Conservation (phyloP, 2,329 filamentous ascomycete genomes). For the Clarireedia homoeocarpa region DNA sequence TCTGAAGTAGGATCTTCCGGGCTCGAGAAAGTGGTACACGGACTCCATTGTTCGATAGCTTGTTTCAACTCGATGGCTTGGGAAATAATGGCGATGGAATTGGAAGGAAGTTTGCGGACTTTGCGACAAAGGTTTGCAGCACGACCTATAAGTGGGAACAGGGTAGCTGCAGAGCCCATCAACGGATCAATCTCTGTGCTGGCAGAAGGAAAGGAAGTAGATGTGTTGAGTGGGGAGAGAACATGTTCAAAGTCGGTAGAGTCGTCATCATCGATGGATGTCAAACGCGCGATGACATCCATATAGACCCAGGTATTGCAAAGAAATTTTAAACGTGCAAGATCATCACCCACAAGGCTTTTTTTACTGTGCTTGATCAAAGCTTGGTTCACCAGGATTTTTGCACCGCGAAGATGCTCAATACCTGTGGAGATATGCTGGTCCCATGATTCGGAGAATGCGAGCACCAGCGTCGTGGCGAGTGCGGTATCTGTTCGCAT, state of each 20-base stretch:
- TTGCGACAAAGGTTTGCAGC: conserved; percentile 59
- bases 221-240: conserved; percentile 32
- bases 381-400: conserved; percentile 53
- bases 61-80: conserved; percentile 55
- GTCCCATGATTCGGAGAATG: conserved; percentile 66
- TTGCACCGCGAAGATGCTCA: conserved; percentile 60
- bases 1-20: conserved; percentile 57
- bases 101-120: conserved; percentile 44
- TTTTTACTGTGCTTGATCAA: conserved; percentile 38
- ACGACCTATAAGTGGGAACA: conserved; percentile 61
- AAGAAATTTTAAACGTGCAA: conserved; percentile 53
- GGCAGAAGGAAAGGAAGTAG: conserved; percentile 28
- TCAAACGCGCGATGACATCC: conserved; percentile 63
- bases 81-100: conserved; percentile 52
- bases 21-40: conserved; percentile 41
- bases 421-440: conserved; percentile 61
- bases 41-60: conserved; percentile 52
- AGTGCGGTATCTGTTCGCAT: conserved; percentile 59
- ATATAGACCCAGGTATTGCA: conserved; percentile 70
- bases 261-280: conserved; percentile 45
- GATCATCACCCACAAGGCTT: conserved; percentile 38
- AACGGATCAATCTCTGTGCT: conserved; percentile 55
- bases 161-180: conserved; percentile 59
- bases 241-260: conserved; percentile 45
- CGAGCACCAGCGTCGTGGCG: conserved; percentile 61